Base-by-base conservation (phyloP, 805 yeast species). In the Vanderwaltozyma polyspora region DNA sequence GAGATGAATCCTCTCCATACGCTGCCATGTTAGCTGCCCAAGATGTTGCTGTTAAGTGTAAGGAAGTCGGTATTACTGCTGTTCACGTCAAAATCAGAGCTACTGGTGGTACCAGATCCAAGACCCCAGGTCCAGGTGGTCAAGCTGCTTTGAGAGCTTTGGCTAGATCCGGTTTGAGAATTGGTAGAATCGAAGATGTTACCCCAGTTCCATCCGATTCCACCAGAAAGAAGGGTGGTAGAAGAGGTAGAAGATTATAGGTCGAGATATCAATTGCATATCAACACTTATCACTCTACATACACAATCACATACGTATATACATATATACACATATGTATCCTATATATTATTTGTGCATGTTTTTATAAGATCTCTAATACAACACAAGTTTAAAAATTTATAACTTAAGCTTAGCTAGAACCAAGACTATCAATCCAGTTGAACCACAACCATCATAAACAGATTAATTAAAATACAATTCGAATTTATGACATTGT, bases 221-320 rank as follows among this genome's bases (percentile, higher is more conserved):
- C 62, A 91, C 98, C 70, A 91, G 99, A 82, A 84, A 89, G 85
- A 91, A 91, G 94, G 98, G 98, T 85, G 99, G 99, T 84, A 91
- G 98, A 79, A 86, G 99, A 80, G 99, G 99, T 89, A 89, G 98
- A 81, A 86, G 99, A 83, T 81, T 87, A 73, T 84, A 28, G 28
- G 10, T 7, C 23, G n/a, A n/a, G n/a, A n/a, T n/a, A n/a, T n/a
- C n/a, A n/a, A n/a, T n/a, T n/a, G n/a, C n/a, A n/a, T n/a, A n/a
- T n/a, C n/a, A n/a, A n/a, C n/a, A n/a, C n/a, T n/a, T n/a, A n/a
- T n/a, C n/a, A n/a, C n/a, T n/a, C n/a, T n/a, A n/a, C n/a, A 23
- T 23, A n/a, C n/a, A n/a, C n/a, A n/a, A n/a, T n/a, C n/a, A n/a
- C n/a, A n/a, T n/a, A 23, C 10, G n/a, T 23, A 23, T 23, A 23